A percentile compares a stretch with the other conserved stretches of the same genome.
phyloP scores from a whole-genome alignment of 1,284 basidiomycete genomes.

The Puccinia polysora region DNA sequence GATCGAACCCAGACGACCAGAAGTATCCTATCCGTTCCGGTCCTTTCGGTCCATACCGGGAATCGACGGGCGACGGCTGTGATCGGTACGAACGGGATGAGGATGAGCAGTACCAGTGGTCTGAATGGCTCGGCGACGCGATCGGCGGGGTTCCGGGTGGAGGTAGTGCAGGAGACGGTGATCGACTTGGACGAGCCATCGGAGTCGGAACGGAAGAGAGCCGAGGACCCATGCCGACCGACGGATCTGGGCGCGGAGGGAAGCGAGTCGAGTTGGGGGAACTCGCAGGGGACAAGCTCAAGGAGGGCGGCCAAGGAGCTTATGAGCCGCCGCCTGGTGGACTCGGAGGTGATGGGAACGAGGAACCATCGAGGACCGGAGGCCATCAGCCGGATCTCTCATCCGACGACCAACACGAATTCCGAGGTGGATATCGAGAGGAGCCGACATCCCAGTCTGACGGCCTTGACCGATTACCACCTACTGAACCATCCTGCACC shows the following conservation, averaged over 20 bases:
- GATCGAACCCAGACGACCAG: slow-evolving; percentile 11
- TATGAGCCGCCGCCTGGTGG: no score
- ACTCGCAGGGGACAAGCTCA: no score
- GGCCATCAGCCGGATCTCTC: no score
- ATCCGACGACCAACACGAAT: neutral
- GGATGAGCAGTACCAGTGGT: slow-evolving; percentile 24
- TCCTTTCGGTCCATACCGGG: slow-evolving; percentile 5
- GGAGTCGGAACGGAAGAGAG: neutral
- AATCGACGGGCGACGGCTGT: slow-evolving; percentile 1
- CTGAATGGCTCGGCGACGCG: neutral
- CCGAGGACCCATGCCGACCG: neutral
- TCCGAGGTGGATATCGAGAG: neutral
- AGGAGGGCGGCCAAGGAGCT: no score
- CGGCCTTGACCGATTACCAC: neutral
- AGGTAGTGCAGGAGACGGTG: slow-evolving; percentile 40
- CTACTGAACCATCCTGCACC: slow-evolving; percentile 3
- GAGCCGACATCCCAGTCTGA: slow-evolving; percentile 11
- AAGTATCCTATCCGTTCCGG: slow-evolving; percentile 28
- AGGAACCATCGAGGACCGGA: neutral
- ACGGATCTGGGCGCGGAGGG: no score
- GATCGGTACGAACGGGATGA: slow-evolving; percentile 16
- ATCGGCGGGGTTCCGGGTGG: slow-evolving; percentile 10
- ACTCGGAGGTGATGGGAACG: neutral
- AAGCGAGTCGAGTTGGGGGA: no score
- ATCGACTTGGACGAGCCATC: slow-evolving; percentile 31